phyloP scores from a whole-genome alignment of 371 early-diverging fungal species.

The Mortierella polycephala region DNA sequence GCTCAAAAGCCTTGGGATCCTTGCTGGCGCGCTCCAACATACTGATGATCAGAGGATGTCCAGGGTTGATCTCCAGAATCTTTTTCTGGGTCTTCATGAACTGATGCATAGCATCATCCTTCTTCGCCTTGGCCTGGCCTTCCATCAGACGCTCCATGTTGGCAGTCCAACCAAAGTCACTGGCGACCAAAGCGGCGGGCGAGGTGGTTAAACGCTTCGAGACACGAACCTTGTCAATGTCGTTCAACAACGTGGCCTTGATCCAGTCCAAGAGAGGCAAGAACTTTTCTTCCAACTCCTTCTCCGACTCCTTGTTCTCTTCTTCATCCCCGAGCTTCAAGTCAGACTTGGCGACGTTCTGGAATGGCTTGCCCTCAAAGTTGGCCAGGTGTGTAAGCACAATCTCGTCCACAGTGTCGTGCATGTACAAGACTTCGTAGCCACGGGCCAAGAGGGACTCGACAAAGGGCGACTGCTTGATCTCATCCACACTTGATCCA shows the following conservation, averaged over 20 bases:
- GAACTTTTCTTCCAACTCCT: constrained; percentile 66
- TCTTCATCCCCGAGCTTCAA: constrained; percentile 81
- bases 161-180: constrained; percentile 80
- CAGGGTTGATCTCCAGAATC: constrained; percentile 89
- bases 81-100: constrained; percentile 77
- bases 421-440: constrained; percentile 91
- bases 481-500: constrained; percentile 76
- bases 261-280: constrained; percentile 77
- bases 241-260: constrained; percentile 65
- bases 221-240: constrained; percentile 78
- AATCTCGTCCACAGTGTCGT: constrained; percentile 95
- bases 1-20: constrained; percentile 55
- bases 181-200: constrained; percentile 80
- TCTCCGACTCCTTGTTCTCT: constrained; percentile 57
- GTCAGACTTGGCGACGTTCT: constrained; percentile 86
- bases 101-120: constrained; percentile 65
- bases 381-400: constrained; percentile 75
- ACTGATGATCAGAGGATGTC: constrained; percentile 72
- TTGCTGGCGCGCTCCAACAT: constrained; percentile 63
- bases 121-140: constrained; percentile 60
- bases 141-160: constrained; percentile 89
- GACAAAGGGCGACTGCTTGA: constrained; percentile 86
- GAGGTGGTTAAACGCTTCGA: constrained; percentile 81
- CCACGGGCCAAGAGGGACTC: constrained; percentile 87
- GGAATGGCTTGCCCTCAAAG: constrained; percentile 84